Evolutionary conservation across 2,329 filamentous ascomycete genomes (phyloP).

Genomic region (Zymoseptoria ardabiliae): DNA sequence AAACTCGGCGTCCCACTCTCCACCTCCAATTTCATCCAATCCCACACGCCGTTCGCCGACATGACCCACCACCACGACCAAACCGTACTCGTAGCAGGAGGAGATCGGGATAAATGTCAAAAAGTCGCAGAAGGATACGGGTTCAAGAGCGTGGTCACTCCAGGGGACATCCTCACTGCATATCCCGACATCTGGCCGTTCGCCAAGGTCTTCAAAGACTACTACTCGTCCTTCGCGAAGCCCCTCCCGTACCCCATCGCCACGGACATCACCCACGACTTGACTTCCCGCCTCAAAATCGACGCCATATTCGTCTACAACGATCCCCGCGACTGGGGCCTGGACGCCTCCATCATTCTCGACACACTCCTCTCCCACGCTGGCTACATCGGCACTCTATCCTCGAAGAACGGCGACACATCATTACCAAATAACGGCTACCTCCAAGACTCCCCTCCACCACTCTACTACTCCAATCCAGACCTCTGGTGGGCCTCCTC

Average conservation of each 20-base stretch:
- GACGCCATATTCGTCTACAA: constrained; percentile 92
- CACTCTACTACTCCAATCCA: constrained; percentile 79
- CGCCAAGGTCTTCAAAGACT: constrained; percentile 54
- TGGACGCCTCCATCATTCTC: constrained; percentile 76
- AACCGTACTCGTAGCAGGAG: constrained; percentile 43
- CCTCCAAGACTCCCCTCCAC: constrained; percentile 72
- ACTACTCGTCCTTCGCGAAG: constrained; percentile 53
- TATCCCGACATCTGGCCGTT: constrained; percentile 80
- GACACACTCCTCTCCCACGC: constrained; percentile 72
- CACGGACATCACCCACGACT: constrained; percentile 21
- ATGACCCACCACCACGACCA: constrained; percentile 54
- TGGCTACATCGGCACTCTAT: constrained; percentile 78
- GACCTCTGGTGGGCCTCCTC: constrained; percentile 84
- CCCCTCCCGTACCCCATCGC: constrained; percentile 50
- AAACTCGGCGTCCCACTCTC: constrained; percentile 59
- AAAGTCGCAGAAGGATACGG: constrained; percentile 59
- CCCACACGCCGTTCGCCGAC: constrained; percentile 80
- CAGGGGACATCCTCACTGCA: constrained; percentile 70
- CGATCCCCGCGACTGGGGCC: constrained; percentile 90
- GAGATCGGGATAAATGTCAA: constrained; percentile 52
- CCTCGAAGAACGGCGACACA: constrained; percentile 58
- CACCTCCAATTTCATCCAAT: constrained; percentile 71
- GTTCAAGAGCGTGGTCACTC: constrained; percentile 63
- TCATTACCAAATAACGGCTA: constrained; percentile 67
- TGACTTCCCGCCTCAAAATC: constrained; percentile 59